A percentile compares a stretch with the other conserved stretches of the same genome.
Conservation (phyloP, 106 monocot genomes). For the Acorus gramineus region DNA sequence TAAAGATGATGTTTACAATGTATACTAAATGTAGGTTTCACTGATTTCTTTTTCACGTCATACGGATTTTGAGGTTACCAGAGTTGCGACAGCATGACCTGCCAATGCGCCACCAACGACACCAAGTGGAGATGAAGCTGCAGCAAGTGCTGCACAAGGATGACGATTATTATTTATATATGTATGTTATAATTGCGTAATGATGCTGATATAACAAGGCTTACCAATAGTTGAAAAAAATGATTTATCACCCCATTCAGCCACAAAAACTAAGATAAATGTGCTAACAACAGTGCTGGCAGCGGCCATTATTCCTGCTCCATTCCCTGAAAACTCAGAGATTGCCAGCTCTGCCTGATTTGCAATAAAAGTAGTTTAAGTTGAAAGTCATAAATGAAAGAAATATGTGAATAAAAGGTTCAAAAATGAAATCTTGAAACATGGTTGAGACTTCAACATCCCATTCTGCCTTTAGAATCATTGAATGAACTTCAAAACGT, state of each 20-base stretch:
- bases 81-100: conserved; percentile 89
- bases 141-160: conserved; percentile 70
- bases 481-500: not conserved
- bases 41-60: too few relatives aligned
- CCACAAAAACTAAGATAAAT: conserved; percentile 88
- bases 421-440: too few relatives aligned
- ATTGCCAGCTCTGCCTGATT: conserved; percentile 86
- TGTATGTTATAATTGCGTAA: too few relatives aligned
- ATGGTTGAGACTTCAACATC: not conserved
- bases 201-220: not conserved
- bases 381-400: too few relatives aligned
- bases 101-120: conserved; percentile 84
- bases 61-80: conserved; percentile 30
- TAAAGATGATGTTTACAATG: not conserved
- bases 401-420: too few relatives aligned
- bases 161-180: too few relatives aligned
- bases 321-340: conserved; percentile 76
- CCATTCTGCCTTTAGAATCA: not conserved
- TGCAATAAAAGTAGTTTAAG: not conserved
- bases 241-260: conserved; percentile 99
- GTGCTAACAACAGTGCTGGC: conserved; percentile 81
- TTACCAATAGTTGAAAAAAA: conserved; percentile 96
- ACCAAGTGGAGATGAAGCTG: conserved; percentile 94
- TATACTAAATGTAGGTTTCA: too few relatives aligned
- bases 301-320: conserved; percentile 68